Evolutionary conservation across 2,329 filamentous ascomycete species (phyloP).

Genomic region (Lachnellula suecica): DNA sequence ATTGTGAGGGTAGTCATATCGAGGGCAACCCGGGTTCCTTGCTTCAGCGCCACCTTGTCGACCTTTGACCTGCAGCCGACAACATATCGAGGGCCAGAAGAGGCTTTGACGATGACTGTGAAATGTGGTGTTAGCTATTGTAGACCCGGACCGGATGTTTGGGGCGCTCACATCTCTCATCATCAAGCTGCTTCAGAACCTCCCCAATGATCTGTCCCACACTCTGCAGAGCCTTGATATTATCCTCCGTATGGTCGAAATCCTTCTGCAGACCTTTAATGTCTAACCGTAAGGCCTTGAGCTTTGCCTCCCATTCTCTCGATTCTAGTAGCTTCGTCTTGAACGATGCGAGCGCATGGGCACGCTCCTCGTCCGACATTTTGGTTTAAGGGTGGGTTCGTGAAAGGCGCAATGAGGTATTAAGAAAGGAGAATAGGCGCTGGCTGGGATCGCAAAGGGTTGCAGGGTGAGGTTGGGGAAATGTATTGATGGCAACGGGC

Average conservation of each 20-base stretch:
- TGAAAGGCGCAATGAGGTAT: not conserved
- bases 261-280: slow-evolving; percentile 95
- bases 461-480: not conserved
- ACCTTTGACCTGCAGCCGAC: slow-evolving; percentile 98
- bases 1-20: slow-evolving; percentile 99
- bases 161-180: slow-evolving; percentile 82
- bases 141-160: not conserved
- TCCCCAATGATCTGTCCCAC: slow-evolving; percentile 99
- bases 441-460: not conserved
- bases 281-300: slow-evolving; percentile 89
- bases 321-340: slow-evolving; percentile 86
- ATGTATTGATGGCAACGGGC: not conserved
- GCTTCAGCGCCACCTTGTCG: slow-evolving; percentile 95
- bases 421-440: too few species aligned
- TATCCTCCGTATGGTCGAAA: slow-evolving; percentile 96
- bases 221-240: slow-evolving; percentile 98
- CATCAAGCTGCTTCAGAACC: slow-evolving; percentile 97
- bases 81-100: slow-evolving; percentile 94
- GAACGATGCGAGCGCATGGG: slow-evolving; percentile 74
- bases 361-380: slow-evolving; percentile 50
- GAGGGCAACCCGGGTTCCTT: slow-evolving; percentile 93
- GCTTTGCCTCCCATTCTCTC: slow-evolving; percentile 97
- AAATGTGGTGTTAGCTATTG: slow-evolving; percentile 18
- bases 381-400: slow-evolving; percentile 5
- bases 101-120: slow-evolving; percentile 96